Conservation (phyloP, 116 monocot species). For the Cymodocea nodosa region DNA sequence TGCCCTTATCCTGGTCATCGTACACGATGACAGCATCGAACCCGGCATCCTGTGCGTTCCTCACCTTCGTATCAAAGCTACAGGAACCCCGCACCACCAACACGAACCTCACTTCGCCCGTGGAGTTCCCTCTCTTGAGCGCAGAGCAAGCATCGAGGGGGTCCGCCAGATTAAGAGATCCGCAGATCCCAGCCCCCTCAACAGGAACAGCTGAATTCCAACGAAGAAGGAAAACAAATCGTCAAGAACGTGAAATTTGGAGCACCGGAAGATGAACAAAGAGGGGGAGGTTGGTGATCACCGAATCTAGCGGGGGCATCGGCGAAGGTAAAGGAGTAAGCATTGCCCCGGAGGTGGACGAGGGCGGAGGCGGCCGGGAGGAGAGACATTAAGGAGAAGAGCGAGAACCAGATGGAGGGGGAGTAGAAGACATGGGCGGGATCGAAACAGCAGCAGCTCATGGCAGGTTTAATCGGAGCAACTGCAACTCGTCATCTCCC, state of each 20-base stretch:
- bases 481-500: too few relatives aligned
- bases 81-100: slow-evolving; percentile 40
- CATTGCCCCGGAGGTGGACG: slow-evolving; percentile 30
- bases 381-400: slow-evolving; percentile 26
- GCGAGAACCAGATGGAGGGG: neutral
- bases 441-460: neutral
- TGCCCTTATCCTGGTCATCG: slow-evolving; percentile 47
- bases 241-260: neutral
- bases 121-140: slow-evolving; percentile 5
- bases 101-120: slow-evolving; percentile 19
- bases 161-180: slow-evolving; percentile 35
- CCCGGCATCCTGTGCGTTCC: slow-evolving; percentile 47
- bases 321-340: slow-evolving; percentile 59
- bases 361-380: slow-evolving; percentile 33
- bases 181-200: slow-evolving; percentile 38
- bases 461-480: too few relatives aligned
- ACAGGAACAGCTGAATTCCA: slow-evolving; percentile 29
- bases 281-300: neutral
- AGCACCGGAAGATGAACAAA: neutral
- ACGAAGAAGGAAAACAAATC: neutral
- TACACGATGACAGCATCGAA: slow-evolving; percentile 42
- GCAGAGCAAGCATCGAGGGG: slow-evolving; percentile 41
- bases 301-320: slow-evolving; percentile 62
- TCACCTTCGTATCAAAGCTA: slow-evolving; percentile 63
- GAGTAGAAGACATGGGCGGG: neutral